phyloP scores from a whole-genome alignment of 225 moss, liverwort and hornwort genomes.

The Straminergon stramineum region DNA sequence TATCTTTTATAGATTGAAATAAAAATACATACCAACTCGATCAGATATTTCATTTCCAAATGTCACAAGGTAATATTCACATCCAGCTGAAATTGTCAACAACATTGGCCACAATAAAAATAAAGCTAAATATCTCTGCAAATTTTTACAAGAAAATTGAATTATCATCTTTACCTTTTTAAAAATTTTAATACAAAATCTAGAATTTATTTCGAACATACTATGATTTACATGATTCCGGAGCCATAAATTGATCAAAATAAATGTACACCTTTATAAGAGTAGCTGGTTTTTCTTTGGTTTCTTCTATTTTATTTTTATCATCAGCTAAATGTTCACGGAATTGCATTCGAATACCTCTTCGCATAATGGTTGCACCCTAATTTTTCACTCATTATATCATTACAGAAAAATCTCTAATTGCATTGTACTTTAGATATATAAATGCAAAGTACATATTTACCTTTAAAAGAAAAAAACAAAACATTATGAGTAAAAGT shows the following conservation, averaged over 20 bases:
- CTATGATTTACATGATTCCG: not conserved
- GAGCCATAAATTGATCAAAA: too few species aligned
- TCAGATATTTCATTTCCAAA: conserved; percentile 34
- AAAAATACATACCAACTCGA: conserved; percentile 23
- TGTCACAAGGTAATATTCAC: conserved; percentile 40
- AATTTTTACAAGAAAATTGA: not conserved
- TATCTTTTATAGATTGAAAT: too few species aligned
- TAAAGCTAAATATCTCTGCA: conserved; percentile 64
- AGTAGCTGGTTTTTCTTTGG: not conserved
- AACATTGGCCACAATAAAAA: conserved; percentile 67
- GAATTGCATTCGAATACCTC: conserved; percentile 68
- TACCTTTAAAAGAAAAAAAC: not conserved
- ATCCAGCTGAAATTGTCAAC: conserved; percentile 32
- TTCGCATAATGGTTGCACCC: conserved; percentile 61
- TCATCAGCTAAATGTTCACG: conserved; percentile 61
- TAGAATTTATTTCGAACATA: not conserved
- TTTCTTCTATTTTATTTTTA: not conserved
- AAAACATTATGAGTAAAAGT: not conserved
- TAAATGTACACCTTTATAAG: not conserved
- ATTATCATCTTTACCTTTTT: too few species aligned
- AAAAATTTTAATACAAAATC: not conserved
- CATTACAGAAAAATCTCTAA: not conserved
- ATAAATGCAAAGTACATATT: not conserved
- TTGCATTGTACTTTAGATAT: not conserved
- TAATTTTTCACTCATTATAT: not conserved